Evolutionary conservation across 2,329 filamentous ascomycete genomes (phyloP), one percentile per base, ranked within the genome.

Genomic region (Blastomyces gilchristii): DNA sequence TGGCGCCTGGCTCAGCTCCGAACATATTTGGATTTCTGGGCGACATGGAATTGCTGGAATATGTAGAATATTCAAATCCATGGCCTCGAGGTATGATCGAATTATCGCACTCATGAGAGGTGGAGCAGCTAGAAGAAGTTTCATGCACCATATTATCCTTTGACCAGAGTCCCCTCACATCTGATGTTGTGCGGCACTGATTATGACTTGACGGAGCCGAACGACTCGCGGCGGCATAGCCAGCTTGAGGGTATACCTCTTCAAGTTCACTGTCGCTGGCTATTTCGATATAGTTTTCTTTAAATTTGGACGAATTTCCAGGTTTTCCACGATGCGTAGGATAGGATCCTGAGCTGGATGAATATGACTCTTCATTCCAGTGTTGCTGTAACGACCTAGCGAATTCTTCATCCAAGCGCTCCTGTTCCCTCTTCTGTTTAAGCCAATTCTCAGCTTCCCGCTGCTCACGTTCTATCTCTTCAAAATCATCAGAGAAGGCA

Each of bases 351-450:
- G 63, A 59, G 9, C 50, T 43, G 12, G 34, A 18, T 9, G 45
- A 45, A 43, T 63, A 41, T 18, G 67, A 58, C 39, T 61, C 58
- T 16, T 69, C 66, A 63, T 68, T 59, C 65, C 69, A 69, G 58
- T 68, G 67, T 37, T 74, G 69, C 65, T 76, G 73, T 14, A 79
- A 67, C 34, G 65, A 71, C 56, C 73, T 72, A 43, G 77, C 77
- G 63, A 74, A 68, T 64, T 74, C 73, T n/a, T 67, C 75, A 63
- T 78, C 76, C 43, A 67, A 70, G 25, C 70, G 73, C 63, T 75
- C 73, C 65, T 75, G 73, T 60, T 72, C 70, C 53, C 66, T 69
- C 22, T 70, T 70, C 45, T 70, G 63, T 61, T 70, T 58, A 14
- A 75, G 65, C 68, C 68, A 73, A 58, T 67, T 63, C 63, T 74